These are phyloP conservation scores for Allantophomopsis lycopodina DNA, from an alignment of 2,329 filamentous ascomycete genomes.

Conservation along the genomic window DNA sequence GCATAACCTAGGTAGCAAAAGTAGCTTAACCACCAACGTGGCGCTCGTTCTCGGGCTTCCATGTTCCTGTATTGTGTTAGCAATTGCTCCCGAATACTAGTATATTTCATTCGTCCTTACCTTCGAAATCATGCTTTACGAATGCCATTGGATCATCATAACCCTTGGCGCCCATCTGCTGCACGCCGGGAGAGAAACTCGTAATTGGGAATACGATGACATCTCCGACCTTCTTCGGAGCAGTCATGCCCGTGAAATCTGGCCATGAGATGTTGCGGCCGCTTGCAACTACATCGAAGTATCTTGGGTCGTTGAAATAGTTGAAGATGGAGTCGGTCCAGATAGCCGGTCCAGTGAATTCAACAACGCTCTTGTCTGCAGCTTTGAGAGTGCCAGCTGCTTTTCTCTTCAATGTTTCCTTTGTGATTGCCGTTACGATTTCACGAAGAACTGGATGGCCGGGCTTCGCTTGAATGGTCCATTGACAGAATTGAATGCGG, in stretches of 20 bases:
- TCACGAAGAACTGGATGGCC: slow-evolving; percentile 87
- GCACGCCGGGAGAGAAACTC: slow-evolving; percentile 88
- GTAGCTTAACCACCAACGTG: slow-evolving; percentile 38
- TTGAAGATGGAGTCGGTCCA: slow-evolving; percentile 91
- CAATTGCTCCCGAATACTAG: slow-evolving; percentile 2
- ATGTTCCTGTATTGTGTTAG: slow-evolving; percentile 39
- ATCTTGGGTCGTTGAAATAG: slow-evolving; percentile 85
- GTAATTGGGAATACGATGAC: slow-evolving; percentile 91
- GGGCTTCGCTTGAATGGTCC: slow-evolving; percentile 94
- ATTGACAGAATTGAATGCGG: slow-evolving; percentile 95
- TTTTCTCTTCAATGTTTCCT: slow-evolving; percentile 66
- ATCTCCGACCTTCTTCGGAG: slow-evolving; percentile 78
- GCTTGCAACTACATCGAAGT: slow-evolving; percentile 61
- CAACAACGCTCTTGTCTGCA: slow-evolving; percentile 62
- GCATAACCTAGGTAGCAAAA: too few relatives aligned
- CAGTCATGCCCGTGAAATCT: slow-evolving; percentile 80
- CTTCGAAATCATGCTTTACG: slow-evolving; percentile 94
- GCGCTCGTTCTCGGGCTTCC: slow-evolving; percentile 61
- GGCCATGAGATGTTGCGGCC: slow-evolving; percentile 67
- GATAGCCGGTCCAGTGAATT: slow-evolving; percentile 85
- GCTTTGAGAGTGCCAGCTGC: slow-evolving; percentile 46
- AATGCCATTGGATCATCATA: slow-evolving; percentile 91
- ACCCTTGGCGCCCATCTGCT: slow-evolving; percentile 83
- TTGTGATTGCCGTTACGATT: slow-evolving; percentile 74
- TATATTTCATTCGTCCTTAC: slow-evolving; percentile 32